Evolutionary conservation across 345 rosid genomes (phyloP), one percentile per base, ranked within the genome.

Genomic region (Jatropha curcas): DNA sequence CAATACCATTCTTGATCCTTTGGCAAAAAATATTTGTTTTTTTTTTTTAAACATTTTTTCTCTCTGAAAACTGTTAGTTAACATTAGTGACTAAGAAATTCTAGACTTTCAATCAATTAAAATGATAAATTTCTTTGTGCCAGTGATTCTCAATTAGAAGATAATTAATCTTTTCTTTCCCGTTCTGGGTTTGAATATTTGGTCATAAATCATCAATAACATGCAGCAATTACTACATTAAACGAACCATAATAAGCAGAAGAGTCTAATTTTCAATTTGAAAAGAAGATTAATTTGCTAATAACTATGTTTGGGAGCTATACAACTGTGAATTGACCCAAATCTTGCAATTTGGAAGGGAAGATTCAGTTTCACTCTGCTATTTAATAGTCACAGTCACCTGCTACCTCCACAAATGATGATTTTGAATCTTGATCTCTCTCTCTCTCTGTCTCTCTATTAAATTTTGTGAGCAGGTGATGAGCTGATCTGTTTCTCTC

Each of bases 291-390:
- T n/a, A n/a, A n/a, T 35, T 63, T 56, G 17, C 17, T 70, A 6
- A 64, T 56, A 76, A 24, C 24, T 59, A 43, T 55, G 60, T n/a
- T 64, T 46, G 33, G 39, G 58, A 56, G 57, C 79, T 70, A 70
- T 70, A 76, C 74, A 76, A 76, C 52, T 53, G 22, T 46, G 48
- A 61, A 65, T 48, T 65, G 11, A 60, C 65, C 59, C 59, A 35
- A 19, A 74, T 67, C 51, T n/a, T n/a, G 41, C 60, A 63, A 35
- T 68, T 46, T 16, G 35, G 50, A 25, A 35, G 75, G 17, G 14
- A 34, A 71, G 60, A 55, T 65, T 17, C 28, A 31, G 35, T n/a
- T 45, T 35, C 59, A 27, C 13, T 56, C 35, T 46, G 51, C 43
- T 65, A 6, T 64, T 14, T 12, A 22, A 13, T 35, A n/a, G n/a